These are phyloP conservation scores for Trichoderma simmonsii DNA, from an alignment of 2,329 filamentous ascomycete genomes.

Conservation along the genomic window DNA sequence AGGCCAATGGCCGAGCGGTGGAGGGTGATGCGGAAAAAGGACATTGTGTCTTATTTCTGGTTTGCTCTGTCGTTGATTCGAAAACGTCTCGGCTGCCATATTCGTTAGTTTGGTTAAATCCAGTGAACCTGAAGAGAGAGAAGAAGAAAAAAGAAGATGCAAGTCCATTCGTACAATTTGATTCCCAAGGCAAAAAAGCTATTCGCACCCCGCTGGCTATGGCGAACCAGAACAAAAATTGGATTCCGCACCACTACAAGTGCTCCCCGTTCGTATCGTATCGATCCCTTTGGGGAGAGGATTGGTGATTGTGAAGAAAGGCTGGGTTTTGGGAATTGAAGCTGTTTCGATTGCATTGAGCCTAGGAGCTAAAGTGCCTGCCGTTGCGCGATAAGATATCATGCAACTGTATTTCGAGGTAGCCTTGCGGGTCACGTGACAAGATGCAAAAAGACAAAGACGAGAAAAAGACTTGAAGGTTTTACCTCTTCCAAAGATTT, in stretches of 20 bases:
- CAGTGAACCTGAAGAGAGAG: neutral
- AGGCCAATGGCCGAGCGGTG: constrained; percentile 87
- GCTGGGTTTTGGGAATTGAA: neutral
- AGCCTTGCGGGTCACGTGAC: constrained; percentile 3
- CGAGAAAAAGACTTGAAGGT: no score
- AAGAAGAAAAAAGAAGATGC: neutral
- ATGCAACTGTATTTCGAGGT: neutral
- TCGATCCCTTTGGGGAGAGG: neutral
- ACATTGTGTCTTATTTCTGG: constrained; percentile 46
- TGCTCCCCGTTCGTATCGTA: neutral
- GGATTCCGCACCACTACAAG: neutral
- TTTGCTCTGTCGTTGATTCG: neutral
- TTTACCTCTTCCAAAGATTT: neutral
- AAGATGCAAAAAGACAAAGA: neutral
- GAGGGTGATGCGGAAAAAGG: constrained; percentile 87
- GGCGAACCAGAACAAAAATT: neutral
- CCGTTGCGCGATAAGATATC: constrained; percentile 11
- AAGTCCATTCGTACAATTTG: neutral
- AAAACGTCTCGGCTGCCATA: neutral
- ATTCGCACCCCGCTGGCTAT: neutral
- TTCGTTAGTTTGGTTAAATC: neutral
- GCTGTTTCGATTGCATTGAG: neutral
- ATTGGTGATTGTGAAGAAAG: neutral
- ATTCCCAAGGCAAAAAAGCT: neutral
- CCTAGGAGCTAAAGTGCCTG: neutral